Evolutionary conservation across 176 grass and related monocot species (phyloP).

Genomic region (Microstegium vimineum): DNA sequence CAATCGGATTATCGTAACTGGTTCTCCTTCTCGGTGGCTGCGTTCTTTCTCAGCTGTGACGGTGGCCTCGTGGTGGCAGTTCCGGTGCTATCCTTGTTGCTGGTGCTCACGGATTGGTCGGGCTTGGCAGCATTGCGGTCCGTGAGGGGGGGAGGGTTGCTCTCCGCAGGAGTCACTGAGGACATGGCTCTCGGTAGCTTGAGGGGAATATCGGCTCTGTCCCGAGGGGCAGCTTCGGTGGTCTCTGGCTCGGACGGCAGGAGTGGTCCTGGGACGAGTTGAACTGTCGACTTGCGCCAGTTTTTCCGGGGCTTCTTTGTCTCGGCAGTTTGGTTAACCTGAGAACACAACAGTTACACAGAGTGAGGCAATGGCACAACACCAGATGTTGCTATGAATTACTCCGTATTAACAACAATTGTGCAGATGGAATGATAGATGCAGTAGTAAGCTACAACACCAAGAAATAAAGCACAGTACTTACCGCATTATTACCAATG

Average conservation of each 20-base stretch:
- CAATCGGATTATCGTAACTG: constrained; percentile 28
- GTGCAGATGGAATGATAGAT: background rate
- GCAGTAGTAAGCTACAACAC: background rate
- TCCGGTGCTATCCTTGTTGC: constrained; percentile 45
- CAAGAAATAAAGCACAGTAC: background rate
- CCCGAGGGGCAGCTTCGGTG: constrained; percentile 29
- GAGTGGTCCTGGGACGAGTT: constrained; percentile 47
- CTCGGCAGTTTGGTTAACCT: constrained; percentile 35
- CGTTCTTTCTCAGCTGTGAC: constrained; percentile 33
- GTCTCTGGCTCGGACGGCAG: constrained; percentile 19
- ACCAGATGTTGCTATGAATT: background rate
- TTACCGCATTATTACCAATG: constrained; percentile 60
- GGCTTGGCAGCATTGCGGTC: constrained; percentile 62
- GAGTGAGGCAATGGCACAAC: constrained; percentile 18
- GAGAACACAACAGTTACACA: background rate
- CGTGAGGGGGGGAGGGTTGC: constrained; percentile 57
- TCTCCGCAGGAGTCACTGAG: constrained; percentile 17
- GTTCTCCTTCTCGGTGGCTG: constrained; percentile 72
- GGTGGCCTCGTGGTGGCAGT: constrained; percentile 37
- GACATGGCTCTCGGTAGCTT: constrained; percentile 84
- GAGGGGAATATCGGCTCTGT: constrained; percentile 44
- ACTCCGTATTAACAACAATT: background rate
- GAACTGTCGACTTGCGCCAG: constrained; percentile 73
- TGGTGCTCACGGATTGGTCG: constrained; percentile 21
- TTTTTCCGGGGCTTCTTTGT: constrained; percentile 59